Percentiles rank a stretch among this genome's conserved stretches.
Conservation (phyloP, 2,329 filamentous ascomycete species). For the Pseudopithomyces maydicus region DNA sequence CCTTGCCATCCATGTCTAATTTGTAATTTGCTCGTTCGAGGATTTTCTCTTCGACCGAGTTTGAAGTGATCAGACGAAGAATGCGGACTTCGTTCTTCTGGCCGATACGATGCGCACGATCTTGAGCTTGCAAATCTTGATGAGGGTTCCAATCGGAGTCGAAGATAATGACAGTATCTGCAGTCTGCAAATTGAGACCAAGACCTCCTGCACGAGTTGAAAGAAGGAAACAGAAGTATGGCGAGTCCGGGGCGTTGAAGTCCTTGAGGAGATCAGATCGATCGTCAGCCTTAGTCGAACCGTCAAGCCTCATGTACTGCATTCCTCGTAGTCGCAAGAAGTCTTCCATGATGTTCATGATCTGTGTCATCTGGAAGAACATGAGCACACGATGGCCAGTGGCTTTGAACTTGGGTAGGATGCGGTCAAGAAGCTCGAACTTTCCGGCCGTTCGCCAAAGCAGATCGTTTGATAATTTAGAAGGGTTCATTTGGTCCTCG, state of each 20-base stretch:
- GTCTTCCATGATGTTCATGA: conserved; percentile 99
- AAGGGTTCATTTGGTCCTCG: conserved; percentile 96
- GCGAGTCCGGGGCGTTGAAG: conserved; percentile 89
- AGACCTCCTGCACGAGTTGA: conserved; percentile 98
- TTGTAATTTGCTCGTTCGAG: conserved; percentile 96
- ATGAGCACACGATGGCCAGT: conserved; percentile 95
- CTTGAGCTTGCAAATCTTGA: conserved; percentile 97
- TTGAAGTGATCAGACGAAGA: conserved; percentile 90
- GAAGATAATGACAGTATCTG: conserved; percentile 99
- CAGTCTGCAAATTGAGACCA: conserved; percentile 94
- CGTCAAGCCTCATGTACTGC: conserved; percentile 89
- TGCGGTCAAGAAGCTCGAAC: conserved; percentile 90
- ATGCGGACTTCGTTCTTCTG: conserved; percentile 99
- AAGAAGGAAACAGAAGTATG: conserved; percentile 97
- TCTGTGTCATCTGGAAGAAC: conserved; percentile 99
- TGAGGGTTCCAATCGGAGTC: conserved; percentile 99
- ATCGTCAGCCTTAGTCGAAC: conserved; percentile 96
- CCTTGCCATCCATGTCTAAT: conserved; percentile 98
- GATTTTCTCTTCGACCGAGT: conserved; percentile 98
- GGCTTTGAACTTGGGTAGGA: conserved; percentile 89
- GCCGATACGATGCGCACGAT: conserved; percentile 99
- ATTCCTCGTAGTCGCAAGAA: conserved; percentile 85
- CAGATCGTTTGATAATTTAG: conserved; percentile 84
- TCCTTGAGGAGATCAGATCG: conserved; percentile 85
- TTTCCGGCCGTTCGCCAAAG: conserved; percentile 96